A percentile compares a stretch with the other conserved stretches of the same genome.
Evolutionary conservation across 331 rosid species (phyloP).

Genomic region (Ulmus americana): DNA sequence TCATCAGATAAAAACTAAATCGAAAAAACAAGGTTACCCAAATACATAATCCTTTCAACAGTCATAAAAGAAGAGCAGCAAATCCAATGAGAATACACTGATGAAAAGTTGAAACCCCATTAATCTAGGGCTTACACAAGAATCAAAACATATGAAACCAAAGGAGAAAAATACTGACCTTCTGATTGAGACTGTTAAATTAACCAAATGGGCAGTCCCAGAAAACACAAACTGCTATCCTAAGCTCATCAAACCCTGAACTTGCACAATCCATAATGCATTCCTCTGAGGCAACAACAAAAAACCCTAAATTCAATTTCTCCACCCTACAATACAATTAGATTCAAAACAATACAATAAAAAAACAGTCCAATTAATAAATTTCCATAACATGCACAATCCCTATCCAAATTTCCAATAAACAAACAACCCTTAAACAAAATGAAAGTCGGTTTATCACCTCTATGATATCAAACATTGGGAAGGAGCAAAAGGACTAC

Average conservation of each 20-base stretch:
- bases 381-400: slow-evolving; percentile 22
- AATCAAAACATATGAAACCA: slow-evolving; percentile 4
- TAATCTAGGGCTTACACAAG: neutral
- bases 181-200: slow-evolving; percentile 26
- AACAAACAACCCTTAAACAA: slow-evolving; percentile 1
- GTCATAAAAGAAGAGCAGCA: neutral
- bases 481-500: slow-evolving; percentile 10
- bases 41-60: neutral
- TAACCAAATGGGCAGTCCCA: slow-evolving; percentile 47
- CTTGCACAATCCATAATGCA: slow-evolving; percentile 49
- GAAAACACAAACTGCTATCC: slow-evolving; percentile 31
- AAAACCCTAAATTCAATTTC: slow-evolving; percentile 47
- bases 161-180: slow-evolving; percentile 31
- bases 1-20: neutral
- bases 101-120: neutral
- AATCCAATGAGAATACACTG: neutral
- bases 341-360: slow-evolving; percentile 11
- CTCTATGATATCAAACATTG: slow-evolving; percentile 27
- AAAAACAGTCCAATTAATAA: slow-evolving; percentile 11
- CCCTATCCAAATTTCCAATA: slow-evolving; percentile 11
- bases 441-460: neutral
- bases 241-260: slow-evolving; percentile 34
- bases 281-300: slow-evolving; percentile 29
- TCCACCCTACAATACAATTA: slow-evolving; percentile 10
- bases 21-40: slow-evolving; percentile 2